These are phyloP conservation scores for Epichloe sp. DNA, from an alignment of 2,329 filamentous ascomycete genomes.

Conservation along the genomic window DNA sequence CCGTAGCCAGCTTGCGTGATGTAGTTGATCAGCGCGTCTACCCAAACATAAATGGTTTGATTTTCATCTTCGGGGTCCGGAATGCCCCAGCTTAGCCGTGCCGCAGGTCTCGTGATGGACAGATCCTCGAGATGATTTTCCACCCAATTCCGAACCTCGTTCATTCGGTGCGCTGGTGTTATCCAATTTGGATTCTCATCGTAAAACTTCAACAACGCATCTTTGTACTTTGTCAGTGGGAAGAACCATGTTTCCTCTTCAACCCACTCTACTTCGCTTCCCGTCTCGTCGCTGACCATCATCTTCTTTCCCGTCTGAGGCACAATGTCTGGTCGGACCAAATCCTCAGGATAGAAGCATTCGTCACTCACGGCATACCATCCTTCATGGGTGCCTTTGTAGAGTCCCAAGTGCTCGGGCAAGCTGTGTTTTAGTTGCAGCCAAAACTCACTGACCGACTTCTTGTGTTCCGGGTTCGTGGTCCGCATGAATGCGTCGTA, in stretches of 20 bases:
- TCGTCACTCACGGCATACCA: constrained; percentile 98
- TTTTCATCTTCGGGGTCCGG: constrained; percentile 68
- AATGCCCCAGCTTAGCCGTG: constrained; percentile 77
- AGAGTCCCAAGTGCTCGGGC: constrained; percentile 58
- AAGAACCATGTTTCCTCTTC: constrained; percentile 94
- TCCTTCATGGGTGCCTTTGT: constrained; percentile 74
- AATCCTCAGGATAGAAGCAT: constrained; percentile 76
- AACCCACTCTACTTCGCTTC: constrained; percentile 87
- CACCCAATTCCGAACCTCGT: constrained; percentile 68
- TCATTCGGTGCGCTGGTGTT: constrained; percentile 57
- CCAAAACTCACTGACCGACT: constrained; percentile 87
- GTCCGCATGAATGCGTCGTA: constrained; percentile 89
- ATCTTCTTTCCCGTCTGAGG: constrained; percentile 71
- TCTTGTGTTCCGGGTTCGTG: constrained; percentile 68
- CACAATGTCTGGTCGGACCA: constrained; percentile 61
- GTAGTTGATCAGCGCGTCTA: constrained; percentile 93
- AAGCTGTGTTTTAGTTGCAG: constrained; percentile 46
- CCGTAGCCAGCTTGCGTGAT: constrained; percentile 71
- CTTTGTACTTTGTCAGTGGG: constrained; percentile 67
- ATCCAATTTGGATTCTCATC: constrained; percentile 65
- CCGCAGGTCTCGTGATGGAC: constrained; percentile 71
- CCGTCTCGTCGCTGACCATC: constrained; percentile 75
- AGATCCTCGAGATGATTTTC: constrained; percentile 69
- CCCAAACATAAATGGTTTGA: constrained; percentile 97
- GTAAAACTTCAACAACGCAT: constrained; percentile 72